Base-by-base conservation (phyloP, 2,329 filamentous ascomycete genomes). In the Neofusicoccum kwambonambiense region DNA sequence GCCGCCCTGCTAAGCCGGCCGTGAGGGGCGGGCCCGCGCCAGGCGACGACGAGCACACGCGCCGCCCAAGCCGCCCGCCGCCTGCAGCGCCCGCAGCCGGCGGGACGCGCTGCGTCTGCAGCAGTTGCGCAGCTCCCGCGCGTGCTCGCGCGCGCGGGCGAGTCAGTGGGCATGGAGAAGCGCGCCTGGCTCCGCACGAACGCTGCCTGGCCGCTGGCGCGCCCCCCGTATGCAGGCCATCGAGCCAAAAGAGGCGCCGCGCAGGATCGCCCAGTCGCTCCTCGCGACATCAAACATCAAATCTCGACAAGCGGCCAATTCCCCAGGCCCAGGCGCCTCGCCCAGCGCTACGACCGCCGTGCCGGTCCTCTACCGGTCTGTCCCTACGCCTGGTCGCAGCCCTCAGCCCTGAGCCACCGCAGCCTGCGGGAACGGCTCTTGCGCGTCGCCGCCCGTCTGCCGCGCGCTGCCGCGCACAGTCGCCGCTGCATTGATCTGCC, bases 111-210 rank as follows among this genome's bases (percentile, higher is more conserved):
- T 3, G 22, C 22, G 22, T 22, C 22, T 22, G 22, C 22, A 22
- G 22, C 22, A 39, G 34, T 34, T 31, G 27, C 27, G 27, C 27
- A 31, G 27, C 27, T 5, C 27, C 27, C 27, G 27, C 27, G 27
- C n/a, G 44, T 12, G n/a, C 44, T 8, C 22, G 45, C 15, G 22
- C 54, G 22, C 22, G 37, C 22, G 19, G 22, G 31, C 42, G 56
- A 60, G 56, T 60, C 56, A 60, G 56, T 60, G 56, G 42, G 42
- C 56, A 60, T 60, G 54, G 54, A 58, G 54, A 58, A 58, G 54
- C 39, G 39, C 54, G 39, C 39, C 54, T 34, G 54, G 39, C 54
- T 58, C 22, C 54, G 54, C 54, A 45, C 54, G 27, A 44, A 44
- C 52, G 52, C 52, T 41, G 52, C 37, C 54, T 31, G 19, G 9